Conservation (phyloP, 225 moss, liverwort and hornwort genomes). For the Polytrichum formosum region DNA sequence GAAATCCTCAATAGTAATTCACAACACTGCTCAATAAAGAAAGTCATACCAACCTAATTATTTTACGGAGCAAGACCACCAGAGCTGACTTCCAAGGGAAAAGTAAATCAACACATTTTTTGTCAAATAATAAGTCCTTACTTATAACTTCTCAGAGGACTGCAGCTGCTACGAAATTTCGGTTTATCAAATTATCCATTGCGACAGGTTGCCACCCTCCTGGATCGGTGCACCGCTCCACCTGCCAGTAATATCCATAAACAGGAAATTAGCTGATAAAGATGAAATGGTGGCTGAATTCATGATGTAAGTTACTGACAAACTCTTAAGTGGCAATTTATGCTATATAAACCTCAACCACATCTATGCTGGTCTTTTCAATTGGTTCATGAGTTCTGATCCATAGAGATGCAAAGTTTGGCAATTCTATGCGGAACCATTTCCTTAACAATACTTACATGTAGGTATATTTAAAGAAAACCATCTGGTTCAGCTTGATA, state of each 20-base stretch:
- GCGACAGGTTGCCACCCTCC: conserved; percentile 37
- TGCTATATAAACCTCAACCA: not conserved
- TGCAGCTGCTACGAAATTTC: conserved; percentile 48
- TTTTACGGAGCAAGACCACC: not conserved
- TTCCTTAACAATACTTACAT: too few relatives aligned
- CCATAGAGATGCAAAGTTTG: too few relatives aligned
- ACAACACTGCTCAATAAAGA: not conserved
- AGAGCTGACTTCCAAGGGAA: not conserved
- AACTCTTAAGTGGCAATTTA: not conserved
- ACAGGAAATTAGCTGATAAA: not conserved
- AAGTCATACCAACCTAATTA: not conserved
- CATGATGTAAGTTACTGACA: conserved; percentile 5
- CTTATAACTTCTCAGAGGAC: conserved; percentile 17
- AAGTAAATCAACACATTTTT: not conserved
- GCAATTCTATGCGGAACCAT: too few relatives aligned
- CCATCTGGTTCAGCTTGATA: too few relatives aligned
- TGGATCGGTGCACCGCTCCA: conserved; percentile 40
- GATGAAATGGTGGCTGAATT: too few relatives aligned
- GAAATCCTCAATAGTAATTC: too few relatives aligned
- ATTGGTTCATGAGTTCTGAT: not conserved
- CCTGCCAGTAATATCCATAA: conserved; percentile 21
- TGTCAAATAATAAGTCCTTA: too few relatives aligned
- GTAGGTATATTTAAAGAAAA: too few relatives aligned
- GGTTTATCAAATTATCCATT: conserved; percentile 31
- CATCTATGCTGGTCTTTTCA: too few relatives aligned